Conservation (phyloP, 371 early-diverging fungal species). For the Syncephalastrum contaminatum region DNA sequence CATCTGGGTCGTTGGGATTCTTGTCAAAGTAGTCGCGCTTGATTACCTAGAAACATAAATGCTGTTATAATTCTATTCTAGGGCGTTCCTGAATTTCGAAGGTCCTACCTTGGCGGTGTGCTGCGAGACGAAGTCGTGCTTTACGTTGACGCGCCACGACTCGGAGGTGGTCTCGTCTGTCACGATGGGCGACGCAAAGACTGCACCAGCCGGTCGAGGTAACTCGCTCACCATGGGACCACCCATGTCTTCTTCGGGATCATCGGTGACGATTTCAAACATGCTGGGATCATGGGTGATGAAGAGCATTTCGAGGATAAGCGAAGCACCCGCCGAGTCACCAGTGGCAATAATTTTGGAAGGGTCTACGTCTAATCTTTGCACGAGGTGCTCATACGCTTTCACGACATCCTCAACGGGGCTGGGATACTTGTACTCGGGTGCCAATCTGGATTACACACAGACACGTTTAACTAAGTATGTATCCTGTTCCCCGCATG, state of each 20-base stretch:
- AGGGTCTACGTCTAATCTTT: constrained; percentile 23
- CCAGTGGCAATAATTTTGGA: constrained; percentile 34
- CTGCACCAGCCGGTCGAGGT: constrained; percentile 40
- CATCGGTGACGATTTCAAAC: constrained; percentile 42
- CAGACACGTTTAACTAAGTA: neutral
- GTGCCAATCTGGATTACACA: constrained; percentile 26
- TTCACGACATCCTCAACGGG: constrained; percentile 43
- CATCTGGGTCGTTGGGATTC: constrained; percentile 22
- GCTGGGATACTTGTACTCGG: constrained; percentile 41
- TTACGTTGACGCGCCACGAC: constrained; percentile 38
- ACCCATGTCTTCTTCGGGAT: constrained; percentile 19
- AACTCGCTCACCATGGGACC: constrained; percentile 27
- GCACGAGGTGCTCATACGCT: constrained; percentile 37
- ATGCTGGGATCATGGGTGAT: constrained; percentile 42
- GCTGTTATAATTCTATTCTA: neutral
- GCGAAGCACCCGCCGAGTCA: constrained; percentile 36
- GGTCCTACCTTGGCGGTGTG: constrained; percentile 25
- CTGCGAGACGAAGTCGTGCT: constrained; percentile 43
- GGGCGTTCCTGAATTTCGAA: neutral
- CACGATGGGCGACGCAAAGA: constrained; percentile 39
- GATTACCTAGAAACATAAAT: constrained; percentile 18
- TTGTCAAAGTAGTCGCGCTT: constrained; percentile 41
- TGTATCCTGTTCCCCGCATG: neutral
- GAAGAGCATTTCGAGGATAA: constrained; percentile 38
- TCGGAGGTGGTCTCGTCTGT: constrained; percentile 40